Conservation (phyloP, 2,329 filamentous ascomycete species). For the Paramyrothecium roridum region DNA sequence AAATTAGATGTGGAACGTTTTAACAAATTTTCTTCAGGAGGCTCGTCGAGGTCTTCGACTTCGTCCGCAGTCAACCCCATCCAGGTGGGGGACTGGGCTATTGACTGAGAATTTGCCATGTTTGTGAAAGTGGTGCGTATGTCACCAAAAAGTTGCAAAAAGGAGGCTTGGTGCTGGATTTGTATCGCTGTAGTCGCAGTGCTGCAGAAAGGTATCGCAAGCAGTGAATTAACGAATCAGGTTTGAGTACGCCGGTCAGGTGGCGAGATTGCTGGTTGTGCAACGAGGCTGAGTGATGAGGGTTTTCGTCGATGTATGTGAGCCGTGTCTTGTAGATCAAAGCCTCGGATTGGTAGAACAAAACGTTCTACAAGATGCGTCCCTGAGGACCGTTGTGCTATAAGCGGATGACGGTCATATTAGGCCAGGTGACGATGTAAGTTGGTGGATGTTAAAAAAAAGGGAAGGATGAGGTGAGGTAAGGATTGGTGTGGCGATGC, state of each 20-base stretch:
- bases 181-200: too few species aligned
- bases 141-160: too few species aligned
- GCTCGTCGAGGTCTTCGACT: constrained; percentile 79
- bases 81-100: constrained; percentile 26
- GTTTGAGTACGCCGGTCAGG: too few species aligned
- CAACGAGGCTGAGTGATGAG: background rate
- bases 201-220: too few species aligned
- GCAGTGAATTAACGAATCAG: background rate
- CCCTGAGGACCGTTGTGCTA: constrained; percentile 35
- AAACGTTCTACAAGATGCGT: constrained; percentile 14
- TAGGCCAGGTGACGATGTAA: constrained; percentile 13
- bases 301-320: background rate
- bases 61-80: constrained; percentile 52
- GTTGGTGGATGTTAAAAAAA: constrained; percentile 4
- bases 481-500: background rate
- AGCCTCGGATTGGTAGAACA: background rate
- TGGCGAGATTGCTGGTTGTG: background rate
- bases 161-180: background rate
- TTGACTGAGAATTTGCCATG: constrained; percentile 19
- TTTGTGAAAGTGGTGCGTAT: constrained; percentile 8
- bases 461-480: background rate
- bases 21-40: constrained; percentile 60
- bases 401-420: constrained; percentile 30
- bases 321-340: background rate
- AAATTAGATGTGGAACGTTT: constrained; percentile 31